Evolutionary conservation across 106 monocot species (phyloP).

Genomic region (Hemerocallis citrina): DNA sequence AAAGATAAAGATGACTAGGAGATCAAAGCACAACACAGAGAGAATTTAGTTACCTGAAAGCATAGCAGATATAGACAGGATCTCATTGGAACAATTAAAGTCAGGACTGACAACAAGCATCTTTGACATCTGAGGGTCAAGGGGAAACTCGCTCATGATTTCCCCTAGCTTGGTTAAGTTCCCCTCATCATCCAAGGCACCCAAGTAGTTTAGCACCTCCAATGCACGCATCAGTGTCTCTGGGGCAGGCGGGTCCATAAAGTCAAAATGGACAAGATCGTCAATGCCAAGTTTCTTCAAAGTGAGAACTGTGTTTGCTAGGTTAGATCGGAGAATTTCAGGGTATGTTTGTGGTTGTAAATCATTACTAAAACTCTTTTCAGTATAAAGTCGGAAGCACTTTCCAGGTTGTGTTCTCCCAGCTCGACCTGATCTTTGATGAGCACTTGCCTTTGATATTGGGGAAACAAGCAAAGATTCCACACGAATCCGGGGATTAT

Average conservation of each 20-base stretch:
- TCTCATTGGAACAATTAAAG: constrained; percentile 48
- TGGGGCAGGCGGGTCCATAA: constrained; percentile 79
- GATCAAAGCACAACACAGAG: not conserved
- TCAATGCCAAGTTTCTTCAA: constrained; percentile 78
- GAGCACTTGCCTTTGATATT: constrained; percentile 74
- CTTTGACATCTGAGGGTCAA: constrained; percentile 54
- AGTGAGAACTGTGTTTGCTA: constrained; percentile 53
- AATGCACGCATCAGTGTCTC: constrained; percentile 63
- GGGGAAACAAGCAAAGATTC: constrained; percentile 66
- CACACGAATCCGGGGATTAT: constrained; percentile 54
- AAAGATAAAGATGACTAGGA: not conserved
- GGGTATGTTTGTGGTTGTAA: constrained; percentile 64
- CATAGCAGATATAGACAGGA: constrained; percentile 45
- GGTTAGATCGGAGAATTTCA: constrained; percentile 61
- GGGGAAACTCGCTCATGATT: constrained; percentile 45
- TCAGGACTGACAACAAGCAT: constrained; percentile 37
- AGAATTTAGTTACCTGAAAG: constrained; percentile 32
- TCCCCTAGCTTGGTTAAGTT: constrained; percentile 33
- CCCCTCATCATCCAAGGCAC: constrained; percentile 55
- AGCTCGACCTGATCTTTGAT: constrained; percentile 73
- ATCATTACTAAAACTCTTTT: constrained; percentile 52
- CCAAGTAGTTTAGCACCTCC: constrained; percentile 55
- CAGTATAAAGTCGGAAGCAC: constrained; percentile 71
- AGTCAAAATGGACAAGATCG: constrained; percentile 74
- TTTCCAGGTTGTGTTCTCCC: constrained; percentile 76